Conservation (phyloP, 768 basidiomycete genomes). For the Mycena haematopus region DNA sequence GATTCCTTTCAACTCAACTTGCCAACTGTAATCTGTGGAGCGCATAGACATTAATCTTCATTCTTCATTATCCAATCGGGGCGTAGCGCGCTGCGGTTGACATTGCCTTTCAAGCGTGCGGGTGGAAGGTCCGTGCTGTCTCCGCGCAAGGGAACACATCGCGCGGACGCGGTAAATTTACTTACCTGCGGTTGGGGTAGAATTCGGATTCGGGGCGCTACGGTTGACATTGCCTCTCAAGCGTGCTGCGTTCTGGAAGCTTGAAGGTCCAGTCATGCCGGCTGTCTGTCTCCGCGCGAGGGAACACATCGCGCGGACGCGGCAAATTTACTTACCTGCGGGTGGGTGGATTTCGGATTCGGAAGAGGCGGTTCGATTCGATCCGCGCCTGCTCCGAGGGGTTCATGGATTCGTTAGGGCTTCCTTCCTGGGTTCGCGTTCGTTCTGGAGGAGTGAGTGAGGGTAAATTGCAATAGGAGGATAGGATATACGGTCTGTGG, state of each 20-base stretch:
- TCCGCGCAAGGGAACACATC: slow-evolving; percentile 10
- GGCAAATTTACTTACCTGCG: neutral
- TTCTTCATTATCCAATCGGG: neutral
- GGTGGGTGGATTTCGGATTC: neutral
- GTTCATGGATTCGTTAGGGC: neutral
- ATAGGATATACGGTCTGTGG: no score
- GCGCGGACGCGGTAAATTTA: neutral
- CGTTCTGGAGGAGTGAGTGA: no score
- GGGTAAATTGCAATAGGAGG: no score
- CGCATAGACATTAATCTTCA: slow-evolving; percentile 1
- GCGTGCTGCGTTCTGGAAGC: no score
- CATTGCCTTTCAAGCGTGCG: slow-evolving; percentile 8
- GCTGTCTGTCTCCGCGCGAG: neutral
- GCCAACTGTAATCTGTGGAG: neutral
- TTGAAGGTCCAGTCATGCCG: no score
- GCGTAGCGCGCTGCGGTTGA: neutral
- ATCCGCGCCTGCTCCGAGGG: slow-evolving; percentile 20
- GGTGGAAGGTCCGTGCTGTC: no score
- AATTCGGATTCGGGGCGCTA: neutral
- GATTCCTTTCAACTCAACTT: no score
- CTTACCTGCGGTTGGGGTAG: neutral
- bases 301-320: slow-evolving; percentile 12
- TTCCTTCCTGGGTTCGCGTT: neutral
- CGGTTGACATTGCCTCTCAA: slow-evolving; percentile 6
- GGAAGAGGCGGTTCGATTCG: slow-evolving; percentile 5